These are phyloP conservation scores for Firmiana major DNA, from an alignment of 345 rosid genomes.

Conservation along the genomic window DNA sequence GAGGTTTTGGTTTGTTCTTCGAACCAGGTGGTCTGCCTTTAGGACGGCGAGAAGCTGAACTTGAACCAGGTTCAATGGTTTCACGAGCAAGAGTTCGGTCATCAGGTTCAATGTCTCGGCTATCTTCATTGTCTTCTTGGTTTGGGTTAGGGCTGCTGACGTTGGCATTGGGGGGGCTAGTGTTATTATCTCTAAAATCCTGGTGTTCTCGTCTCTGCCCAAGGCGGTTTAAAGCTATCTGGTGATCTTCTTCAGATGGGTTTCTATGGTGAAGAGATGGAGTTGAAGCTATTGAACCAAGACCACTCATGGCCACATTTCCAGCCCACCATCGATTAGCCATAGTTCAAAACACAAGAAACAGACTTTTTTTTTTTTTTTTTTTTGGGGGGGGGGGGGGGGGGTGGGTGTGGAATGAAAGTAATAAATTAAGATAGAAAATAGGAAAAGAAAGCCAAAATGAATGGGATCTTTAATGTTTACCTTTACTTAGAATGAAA, in stretches of 20 bases:
- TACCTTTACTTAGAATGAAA: no score
- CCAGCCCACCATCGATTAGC: slow-evolving; percentile 92
- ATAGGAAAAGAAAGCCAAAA: neutral
- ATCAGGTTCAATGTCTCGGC: slow-evolving; percentile 33
- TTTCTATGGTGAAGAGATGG: slow-evolving; percentile 47
- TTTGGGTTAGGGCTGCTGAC: slow-evolving; percentile 26
- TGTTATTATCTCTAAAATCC: slow-evolving; percentile 39
- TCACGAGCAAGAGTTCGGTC: slow-evolving; percentile 29
- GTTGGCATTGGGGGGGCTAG: slow-evolving; percentile 24
- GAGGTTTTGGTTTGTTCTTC: slow-evolving; percentile 74
- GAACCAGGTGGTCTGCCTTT: slow-evolving; percentile 92
- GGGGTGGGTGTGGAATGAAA: neutral
- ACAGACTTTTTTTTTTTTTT: neutral
- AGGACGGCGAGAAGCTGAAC: slow-evolving; percentile 58
- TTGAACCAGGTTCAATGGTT: slow-evolving; percentile 40
- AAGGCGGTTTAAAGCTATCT: slow-evolving; percentile 23
- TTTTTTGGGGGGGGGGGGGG: no score
- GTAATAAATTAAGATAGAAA: neutral
- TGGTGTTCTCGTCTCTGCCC: slow-evolving; percentile 56
- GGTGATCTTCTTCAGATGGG: slow-evolving; percentile 29
- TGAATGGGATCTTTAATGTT: neutral
- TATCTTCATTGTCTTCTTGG: slow-evolving; percentile 49
- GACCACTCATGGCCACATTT: slow-evolving; percentile 62
- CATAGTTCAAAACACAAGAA: slow-evolving; percentile 34
- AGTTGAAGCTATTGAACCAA: slow-evolving; percentile 46